phyloP scores from a whole-genome alignment of 129 eudicot species.

The Lactuca sativa region DNA sequence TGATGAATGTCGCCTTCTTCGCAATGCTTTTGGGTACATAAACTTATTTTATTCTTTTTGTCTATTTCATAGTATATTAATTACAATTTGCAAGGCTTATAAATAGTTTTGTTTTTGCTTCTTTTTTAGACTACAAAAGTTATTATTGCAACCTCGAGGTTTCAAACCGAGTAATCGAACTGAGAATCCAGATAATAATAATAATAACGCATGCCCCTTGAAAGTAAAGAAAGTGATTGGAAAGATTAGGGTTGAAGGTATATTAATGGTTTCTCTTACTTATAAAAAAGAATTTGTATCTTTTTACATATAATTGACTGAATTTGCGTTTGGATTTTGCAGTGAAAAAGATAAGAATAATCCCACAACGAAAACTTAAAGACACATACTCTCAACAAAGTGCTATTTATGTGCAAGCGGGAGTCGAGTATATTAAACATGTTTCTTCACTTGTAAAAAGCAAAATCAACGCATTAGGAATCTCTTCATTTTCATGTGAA shows the following conservation, averaged over 20 bases:
- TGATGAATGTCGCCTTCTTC: conserved; percentile 78
- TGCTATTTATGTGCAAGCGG: conserved; percentile 77
- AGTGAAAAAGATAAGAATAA: conserved; percentile 83
- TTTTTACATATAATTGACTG: background rate
- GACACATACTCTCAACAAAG: conserved; percentile 70
- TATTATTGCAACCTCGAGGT: conserved; percentile 84
- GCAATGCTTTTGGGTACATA: conserved; percentile 85
- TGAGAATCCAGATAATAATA: conserved; percentile 32
- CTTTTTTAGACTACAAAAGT: conserved; percentile 59
- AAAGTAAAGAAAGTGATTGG: conserved; percentile 72
- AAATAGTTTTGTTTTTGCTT: background rate
- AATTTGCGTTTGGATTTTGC: conserved; percentile 15
- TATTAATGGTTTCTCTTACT: background rate
- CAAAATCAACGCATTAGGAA: conserved; percentile 65
- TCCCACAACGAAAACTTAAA: conserved; percentile 82
- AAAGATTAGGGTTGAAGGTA: conserved; percentile 92
- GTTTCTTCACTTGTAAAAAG: conserved; percentile 80
- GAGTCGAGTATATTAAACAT: conserved; percentile 82
- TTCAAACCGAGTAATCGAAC: conserved; percentile 39
- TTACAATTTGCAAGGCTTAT: conserved; percentile 2
- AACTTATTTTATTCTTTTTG: background rate
- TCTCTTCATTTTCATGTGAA: conserved; percentile 60
- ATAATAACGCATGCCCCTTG: conserved; percentile 56
- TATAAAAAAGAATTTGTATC: background rate
- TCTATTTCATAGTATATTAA: background rate